Conservation (phyloP, 1,284 basidiomycete genomes). For the Boletus holoroseus region DNA sequence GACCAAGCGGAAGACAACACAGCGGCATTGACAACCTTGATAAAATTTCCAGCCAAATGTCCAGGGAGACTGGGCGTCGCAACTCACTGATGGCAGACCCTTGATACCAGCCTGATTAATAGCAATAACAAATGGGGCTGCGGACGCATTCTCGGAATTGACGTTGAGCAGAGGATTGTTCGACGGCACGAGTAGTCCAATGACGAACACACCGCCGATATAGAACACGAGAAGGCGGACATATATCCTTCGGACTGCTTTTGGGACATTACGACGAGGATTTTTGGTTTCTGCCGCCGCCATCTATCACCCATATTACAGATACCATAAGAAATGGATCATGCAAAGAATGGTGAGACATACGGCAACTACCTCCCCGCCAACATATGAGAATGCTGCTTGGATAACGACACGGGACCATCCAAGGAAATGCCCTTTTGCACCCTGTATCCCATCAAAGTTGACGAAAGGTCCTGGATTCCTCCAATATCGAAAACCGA, state of each 20-base stretch:
- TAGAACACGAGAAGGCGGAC: constrained; percentile 49
- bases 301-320: constrained; percentile 27
- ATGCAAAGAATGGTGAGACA: not conserved
- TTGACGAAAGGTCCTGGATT: constrained; percentile 38
- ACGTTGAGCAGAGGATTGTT: constrained; percentile 39
- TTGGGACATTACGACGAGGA: constrained; percentile 32
- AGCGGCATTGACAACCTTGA: constrained; percentile 48
- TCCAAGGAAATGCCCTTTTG: constrained; percentile 38
- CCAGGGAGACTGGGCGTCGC: not conserved
- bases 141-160: constrained; percentile 31
- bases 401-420: constrained; percentile 40
- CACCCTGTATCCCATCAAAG: constrained; percentile 26
- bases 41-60: constrained; percentile 29
- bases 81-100: constrained; percentile 39
- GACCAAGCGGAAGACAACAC: constrained; percentile 59
- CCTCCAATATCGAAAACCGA: constrained; percentile 43
- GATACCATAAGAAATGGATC: not conserved
- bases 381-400: constrained; percentile 46
- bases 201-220: constrained; percentile 41
- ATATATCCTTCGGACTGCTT: constrained; percentile 45
- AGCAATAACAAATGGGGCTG: constrained; percentile 50
- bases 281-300: constrained; percentile 43
- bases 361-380: constrained; percentile 52
- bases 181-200: constrained; percentile 46
- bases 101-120: constrained; percentile 44